Base-by-base conservation (phyloP, 2,329 filamentous ascomycete species). In the Penicillium rolfsii region DNA sequence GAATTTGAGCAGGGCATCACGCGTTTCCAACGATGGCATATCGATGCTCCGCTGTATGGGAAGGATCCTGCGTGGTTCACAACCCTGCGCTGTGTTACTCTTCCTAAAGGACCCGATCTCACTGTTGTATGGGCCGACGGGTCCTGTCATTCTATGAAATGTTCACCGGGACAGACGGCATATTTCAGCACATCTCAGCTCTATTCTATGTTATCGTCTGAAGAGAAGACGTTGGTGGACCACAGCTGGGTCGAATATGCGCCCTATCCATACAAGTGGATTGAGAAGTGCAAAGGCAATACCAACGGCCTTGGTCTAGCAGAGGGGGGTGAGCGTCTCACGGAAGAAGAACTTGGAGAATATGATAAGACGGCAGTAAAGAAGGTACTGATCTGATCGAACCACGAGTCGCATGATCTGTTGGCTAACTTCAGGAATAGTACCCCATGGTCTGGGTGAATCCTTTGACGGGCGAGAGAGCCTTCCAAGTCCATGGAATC, bases 21-120 rank as follows among this genome's bases (percentile, higher is more conserved):
- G 0, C 77, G 80, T 19, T 82, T 82, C 60, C 80, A 82, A 50
- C 71, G 78, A 28, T 82, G 80, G 80, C 80, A 82, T 60, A 79
- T 82, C n/a, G 80, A 83, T 60, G 81, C 78, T 7, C 78, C 80
- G 1, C 70, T 81, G 1, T 81, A 80, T 61, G 76, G 64, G 3
- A 71, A 74, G 5, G 74, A 81, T 30, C 79, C 78, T 0, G 75
- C 79, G 1, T 77, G 74, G 72, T 80, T 80, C 64, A 81, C 78
- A 5, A 78, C 77, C 2, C 70, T 81, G 3, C 76, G 78, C 5
- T 76, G 73, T 43, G 55, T 80, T 55, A 78, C 74, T 60, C 71
- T 75, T 11, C 79, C 80, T 2, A 72, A 69, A 7, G 66, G 69
- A 5, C 74, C 73, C 0, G 5, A 41, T 41, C 38, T 41, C 16